Evolutionary conservation across 306 rosid species (phyloP), one percentile per base, ranked within the genome.

Genomic region (Trifolium pratense): DNA sequence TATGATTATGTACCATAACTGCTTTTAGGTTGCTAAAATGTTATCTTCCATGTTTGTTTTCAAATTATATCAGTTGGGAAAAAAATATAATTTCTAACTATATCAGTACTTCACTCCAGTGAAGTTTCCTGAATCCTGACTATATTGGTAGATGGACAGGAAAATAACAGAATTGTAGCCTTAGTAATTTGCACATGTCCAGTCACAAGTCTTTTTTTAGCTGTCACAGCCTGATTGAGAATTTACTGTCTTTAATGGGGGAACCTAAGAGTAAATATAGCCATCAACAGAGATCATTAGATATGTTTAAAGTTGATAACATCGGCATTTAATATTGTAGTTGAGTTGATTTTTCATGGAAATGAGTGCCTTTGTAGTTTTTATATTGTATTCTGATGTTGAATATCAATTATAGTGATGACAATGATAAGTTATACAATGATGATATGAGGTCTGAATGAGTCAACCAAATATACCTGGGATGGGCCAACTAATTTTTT

Each of bases 1-100:
- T 90, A 90, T 40, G 97, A 43, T 69, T 31, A 26, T 36, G 39
- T 68, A 56, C 64, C 34, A 48, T 10, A 7, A 16, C 46, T 42
- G 29, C 17, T 60, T 72, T 69, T 25, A 26, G 25, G 23, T 10
- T 16, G 59, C 68, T 85, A 65, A 52, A 40, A 75, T 71, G 39
- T 48, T 70, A 48, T 71, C 51, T 21, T 13, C 12, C 75, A 16
- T 77, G 46, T 58, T 56, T 76, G n/a, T 20, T 53, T 80, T 67
- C 26, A 72, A 73, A 31, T 55, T 17, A 20, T 64, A 79, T 16
- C 52, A 40, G 39, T 40, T 56, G 25, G 14, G 49, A 29, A 4
- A 29, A 4, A 51, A 20, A 34, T 70, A 63, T 63, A 43, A 26
- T 67, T 64, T 67, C n/a, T 26, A 29, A 63, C 34, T 78, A 17